Conservation (phyloP, 2,329 filamentous ascomycete genomes). For the Diaporthe citri region DNA sequence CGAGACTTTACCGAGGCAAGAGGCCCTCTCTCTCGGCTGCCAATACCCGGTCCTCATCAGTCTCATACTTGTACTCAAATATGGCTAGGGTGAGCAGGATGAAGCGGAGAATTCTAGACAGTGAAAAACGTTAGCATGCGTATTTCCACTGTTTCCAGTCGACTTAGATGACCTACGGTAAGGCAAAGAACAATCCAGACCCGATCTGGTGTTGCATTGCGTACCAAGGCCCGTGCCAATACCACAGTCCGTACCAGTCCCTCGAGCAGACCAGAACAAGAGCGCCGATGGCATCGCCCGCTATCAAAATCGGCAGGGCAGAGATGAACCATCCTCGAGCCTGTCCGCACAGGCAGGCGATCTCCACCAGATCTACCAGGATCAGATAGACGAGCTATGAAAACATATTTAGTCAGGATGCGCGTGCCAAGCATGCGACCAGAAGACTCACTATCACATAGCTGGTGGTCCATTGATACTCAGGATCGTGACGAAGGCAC, state of each 20-base stretch:
- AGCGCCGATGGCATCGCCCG: conserved; percentile 30
- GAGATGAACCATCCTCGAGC: conserved; percentile 33
- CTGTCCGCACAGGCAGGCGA: conserved; percentile 36
- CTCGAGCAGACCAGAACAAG: conserved; percentile 37
- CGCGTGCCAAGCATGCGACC: no score
- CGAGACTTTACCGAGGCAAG: conserved; percentile 13
- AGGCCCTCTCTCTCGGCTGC: conserved; percentile 33
- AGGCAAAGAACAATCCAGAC: conserved; percentile 34
- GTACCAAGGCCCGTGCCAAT: conserved; percentile 40
- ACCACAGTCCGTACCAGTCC: conserved; percentile 40
- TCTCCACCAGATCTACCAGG: conserved; percentile 26
- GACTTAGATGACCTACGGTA: conserved; percentile 22
- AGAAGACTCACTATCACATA: conserved; percentile 35
- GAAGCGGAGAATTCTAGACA: conserved; percentile 22
- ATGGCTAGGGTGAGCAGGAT: conserved; percentile 27
- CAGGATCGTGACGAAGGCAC: not conserved
- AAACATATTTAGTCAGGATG: not conserved
- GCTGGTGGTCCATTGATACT: conserved; percentile 28
- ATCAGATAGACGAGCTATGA: conserved; percentile 37
- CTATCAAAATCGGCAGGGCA: conserved; percentile 32
- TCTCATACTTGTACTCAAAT: conserved; percentile 34
- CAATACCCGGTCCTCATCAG: conserved; percentile 24
- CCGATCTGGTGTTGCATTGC: conserved; percentile 37
- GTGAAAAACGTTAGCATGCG: not conserved
- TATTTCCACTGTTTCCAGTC: no score